Conservation (phyloP, 1,284 basidiomycete species). For the Binderoboletus segoi region DNA sequence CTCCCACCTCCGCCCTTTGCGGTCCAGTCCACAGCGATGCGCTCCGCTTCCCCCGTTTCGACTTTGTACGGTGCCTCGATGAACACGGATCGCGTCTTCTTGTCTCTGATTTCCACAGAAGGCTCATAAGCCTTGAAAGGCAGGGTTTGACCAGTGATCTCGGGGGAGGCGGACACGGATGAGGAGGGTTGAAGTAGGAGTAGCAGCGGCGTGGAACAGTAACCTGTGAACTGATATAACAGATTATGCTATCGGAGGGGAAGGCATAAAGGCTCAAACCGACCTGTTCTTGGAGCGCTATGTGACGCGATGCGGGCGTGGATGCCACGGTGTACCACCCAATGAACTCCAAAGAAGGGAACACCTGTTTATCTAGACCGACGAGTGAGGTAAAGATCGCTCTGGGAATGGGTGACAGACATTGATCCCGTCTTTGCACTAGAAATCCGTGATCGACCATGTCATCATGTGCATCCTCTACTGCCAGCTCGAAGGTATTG, state of each 20-base stretch:
- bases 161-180: slow-evolving; percentile 51
- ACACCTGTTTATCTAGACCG: slow-evolving; percentile 89
- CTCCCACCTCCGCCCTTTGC: slow-evolving; percentile 87
- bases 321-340: slow-evolving; percentile 94
- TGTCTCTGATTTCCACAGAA: slow-evolving; percentile 78
- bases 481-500: slow-evolving; percentile 91
- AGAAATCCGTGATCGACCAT: slow-evolving; percentile 83
- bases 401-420: slow-evolving; percentile 48
- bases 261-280: slow-evolving; percentile 14
- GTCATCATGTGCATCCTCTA: slow-evolving; percentile 52
- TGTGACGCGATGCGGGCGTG: slow-evolving; percentile 71
- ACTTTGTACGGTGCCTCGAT: slow-evolving; percentile 82
- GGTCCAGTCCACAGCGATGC: slow-evolving; percentile 97
- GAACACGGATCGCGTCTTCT: slow-evolving; percentile 77
- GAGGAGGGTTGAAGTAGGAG: slow-evolving; percentile 65
- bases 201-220: slow-evolving; percentile 79
- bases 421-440: slow-evolving; percentile 84
- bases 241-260: not conserved
- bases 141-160: slow-evolving; percentile 66
- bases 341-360: slow-evolving; percentile 93
- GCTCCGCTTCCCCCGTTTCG: slow-evolving; percentile 98
- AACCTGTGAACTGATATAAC: slow-evolving; percentile 60
- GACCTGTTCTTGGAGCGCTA: slow-evolving; percentile 86
- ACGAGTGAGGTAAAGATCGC: slow-evolving; percentile 9
- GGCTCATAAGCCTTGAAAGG: slow-evolving; percentile 92